These are phyloP conservation scores for Neolentinus lepideus DNA, from an alignment of 1,284 basidiomycete species.

Conservation along the genomic window DNA sequence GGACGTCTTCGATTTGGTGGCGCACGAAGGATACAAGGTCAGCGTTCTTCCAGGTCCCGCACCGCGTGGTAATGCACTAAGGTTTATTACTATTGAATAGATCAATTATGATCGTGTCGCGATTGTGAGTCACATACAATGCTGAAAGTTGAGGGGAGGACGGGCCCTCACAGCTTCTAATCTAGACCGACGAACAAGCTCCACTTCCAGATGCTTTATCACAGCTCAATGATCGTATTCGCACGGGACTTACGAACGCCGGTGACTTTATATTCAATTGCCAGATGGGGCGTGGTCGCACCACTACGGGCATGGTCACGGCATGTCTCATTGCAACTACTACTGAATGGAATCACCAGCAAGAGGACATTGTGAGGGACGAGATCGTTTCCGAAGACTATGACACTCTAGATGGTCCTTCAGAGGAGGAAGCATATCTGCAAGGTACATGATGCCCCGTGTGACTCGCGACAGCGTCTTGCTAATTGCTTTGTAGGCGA, in stretches of 20 bases:
- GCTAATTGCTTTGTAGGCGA: constrained; percentile 54
- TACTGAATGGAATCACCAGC: constrained; percentile 47
- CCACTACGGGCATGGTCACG: constrained; percentile 92
- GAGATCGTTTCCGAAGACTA: constrained; percentile 37
- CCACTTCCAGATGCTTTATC: constrained; percentile 83
- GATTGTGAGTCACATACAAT: constrained; percentile 50
- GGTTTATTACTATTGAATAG: constrained; percentile 25
- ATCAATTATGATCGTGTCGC: constrained; percentile 87
- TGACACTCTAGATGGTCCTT: constrained; percentile 69
- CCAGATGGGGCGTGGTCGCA: constrained; percentile 78
- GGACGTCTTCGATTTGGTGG: constrained; percentile 75
- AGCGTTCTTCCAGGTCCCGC: constrained; percentile 10
- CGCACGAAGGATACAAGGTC: constrained; percentile 73
- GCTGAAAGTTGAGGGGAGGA: background rate
- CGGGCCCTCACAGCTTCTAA: background rate
- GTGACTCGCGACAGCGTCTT: background rate
- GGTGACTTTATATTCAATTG: constrained; percentile 86
- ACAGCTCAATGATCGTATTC: constrained; percentile 71
- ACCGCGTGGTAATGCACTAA: background rate
- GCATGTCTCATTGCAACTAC: constrained; percentile 85
- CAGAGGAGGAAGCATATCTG: constrained; percentile 81
- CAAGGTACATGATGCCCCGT: constrained; percentile 45
- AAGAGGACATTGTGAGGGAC: constrained; percentile 24
- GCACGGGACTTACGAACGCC: constrained; percentile 50
- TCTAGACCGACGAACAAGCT: constrained; percentile 91